A percentile compares a stretch with the other conserved stretches of the same genome.
Conservation (phyloP, 2,329 filamentous ascomycete genomes). For the Madurella mycetomatis region DNA sequence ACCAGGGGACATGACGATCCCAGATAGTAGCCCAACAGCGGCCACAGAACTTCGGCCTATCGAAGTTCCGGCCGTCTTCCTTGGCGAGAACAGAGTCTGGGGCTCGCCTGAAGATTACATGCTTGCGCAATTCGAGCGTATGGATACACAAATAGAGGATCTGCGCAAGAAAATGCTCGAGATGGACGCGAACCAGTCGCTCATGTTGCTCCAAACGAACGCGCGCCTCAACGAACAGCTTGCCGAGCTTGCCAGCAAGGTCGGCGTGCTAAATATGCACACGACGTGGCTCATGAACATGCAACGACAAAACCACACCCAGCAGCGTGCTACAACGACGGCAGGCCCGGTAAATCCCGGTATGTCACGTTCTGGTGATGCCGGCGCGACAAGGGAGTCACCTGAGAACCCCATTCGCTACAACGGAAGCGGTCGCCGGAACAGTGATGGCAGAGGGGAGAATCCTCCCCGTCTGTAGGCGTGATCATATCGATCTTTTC, state of each 20-base stretch:
- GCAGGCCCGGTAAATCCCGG: conserved; percentile 4
- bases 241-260: conserved; percentile 53
- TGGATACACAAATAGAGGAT: conserved; percentile 53
- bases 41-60: not conserved
- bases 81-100: conserved; percentile 28
- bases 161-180: conserved; percentile 54
- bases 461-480: conserved; percentile 19
- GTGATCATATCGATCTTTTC: not conserved
- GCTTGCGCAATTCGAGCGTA: conserved; percentile 44
- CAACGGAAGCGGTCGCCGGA: conserved; percentile 3
- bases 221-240: conserved; percentile 59
- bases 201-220: conserved; percentile 59
- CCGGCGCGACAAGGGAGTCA: not conserved
- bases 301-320: conserved; percentile 23
- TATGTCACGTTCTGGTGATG: conserved; percentile 1
- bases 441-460: conserved; percentile 20
- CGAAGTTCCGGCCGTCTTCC: not conserved
- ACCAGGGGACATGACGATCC: not conserved
- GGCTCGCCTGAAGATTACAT: conserved; percentile 41
- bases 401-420: not conserved
- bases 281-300: conserved; percentile 54
- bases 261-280: conserved; percentile 56
- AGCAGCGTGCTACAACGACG: conserved; percentile 16
- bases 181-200: conserved; percentile 55
- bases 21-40: conserved; percentile 18